Evolutionary conservation across 192 early-diverging fungal genomes (phyloP), one percentile per base, ranked within the genome.

Genomic region (Coemansia sp.): DNA sequence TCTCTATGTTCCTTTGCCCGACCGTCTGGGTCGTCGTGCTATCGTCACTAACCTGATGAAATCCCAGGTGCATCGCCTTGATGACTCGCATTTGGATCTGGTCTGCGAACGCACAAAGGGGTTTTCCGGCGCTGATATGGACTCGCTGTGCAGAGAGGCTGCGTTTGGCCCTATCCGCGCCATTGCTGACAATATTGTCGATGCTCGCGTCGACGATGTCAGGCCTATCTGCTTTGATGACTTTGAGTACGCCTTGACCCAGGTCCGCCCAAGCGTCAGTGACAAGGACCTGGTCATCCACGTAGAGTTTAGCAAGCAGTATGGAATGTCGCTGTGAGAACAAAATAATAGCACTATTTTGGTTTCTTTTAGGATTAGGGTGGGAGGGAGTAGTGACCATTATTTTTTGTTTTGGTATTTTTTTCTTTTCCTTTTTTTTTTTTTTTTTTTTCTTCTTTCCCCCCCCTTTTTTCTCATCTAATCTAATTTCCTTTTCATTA

Each of bases 81-180:
- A 73, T 0, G 81, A 80, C 2, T 65, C 70, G 19, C 83, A 95
- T 40, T 64, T 93, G 2, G 74, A 80, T 19, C 52, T 76, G 3
- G 76, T 97, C 3, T 86, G 91, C 38, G 62, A 67, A 14, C 67
- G 62, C 10, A 93, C 93, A 0, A 83, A 87, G 33, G 87, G 92
- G 6, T 95, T 88, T 64, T 92, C 90, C 10, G 94, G 94, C 0
- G 92, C 91, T 3, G 94, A 97, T 57, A 90, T 95, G 86, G 90
- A 90, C 46, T 89, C 90, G 21, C 80, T 97, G 22, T 87, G 91
- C 58, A 76, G 91, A 2, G 86, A 88, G 65, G 87, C 87, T 0
- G 87, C 87, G 3, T 69, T 82, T 61, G 91, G 92, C 0, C 91
- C 92, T 0, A 83, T 94, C 21, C 75, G 92, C n/a, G 43, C 84